A percentile compares a stretch with the other conserved stretches of the same genome.
phyloP scores from a whole-genome alignment of 2,329 filamentous ascomycete species.

The Aureobasidium sp. region DNA sequence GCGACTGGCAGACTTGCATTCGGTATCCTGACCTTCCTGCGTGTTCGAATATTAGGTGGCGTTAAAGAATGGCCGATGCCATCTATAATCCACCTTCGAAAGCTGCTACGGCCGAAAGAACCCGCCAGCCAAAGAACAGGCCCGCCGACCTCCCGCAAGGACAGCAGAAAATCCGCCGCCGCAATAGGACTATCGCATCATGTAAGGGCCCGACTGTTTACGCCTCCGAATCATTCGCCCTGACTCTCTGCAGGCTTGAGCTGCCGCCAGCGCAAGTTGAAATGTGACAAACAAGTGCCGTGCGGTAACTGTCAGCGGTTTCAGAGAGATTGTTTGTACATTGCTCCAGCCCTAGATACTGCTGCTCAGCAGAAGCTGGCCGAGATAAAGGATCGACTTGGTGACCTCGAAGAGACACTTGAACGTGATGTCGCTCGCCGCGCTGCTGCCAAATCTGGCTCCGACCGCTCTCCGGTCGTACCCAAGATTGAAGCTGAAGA shows the following conservation, averaged over 20 bases:
- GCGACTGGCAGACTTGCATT: background rate
- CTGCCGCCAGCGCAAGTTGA: conserved; percentile 68
- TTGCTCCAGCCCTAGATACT: conserved; percentile 61
- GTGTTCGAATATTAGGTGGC: background rate
- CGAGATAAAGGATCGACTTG: conserved; percentile 73
- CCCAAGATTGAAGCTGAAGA: conserved; percentile 44
- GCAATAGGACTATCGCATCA: conserved; percentile 15
- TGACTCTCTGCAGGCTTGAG: conserved; percentile 43
- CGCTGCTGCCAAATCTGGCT: conserved; percentile 17
- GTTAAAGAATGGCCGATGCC: conserved; percentile 12
- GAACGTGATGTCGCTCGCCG: conserved; percentile 58
- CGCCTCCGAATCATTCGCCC: conserved; percentile 5
- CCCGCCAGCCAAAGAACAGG: conserved; percentile 12
- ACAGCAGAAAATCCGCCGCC: conserved; percentile 17
- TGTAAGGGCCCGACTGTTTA: conserved; percentile 6
- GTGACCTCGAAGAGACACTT: conserved; percentile 60
- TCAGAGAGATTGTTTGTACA: conserved; percentile 52
- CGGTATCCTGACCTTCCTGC: background rate
- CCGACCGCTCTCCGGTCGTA: conserved; percentile 1
- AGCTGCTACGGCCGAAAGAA: conserved; percentile 12
- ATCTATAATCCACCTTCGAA: conserved; percentile 3
- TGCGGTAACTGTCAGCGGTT: conserved; percentile 59
- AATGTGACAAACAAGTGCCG: conserved; percentile 67
- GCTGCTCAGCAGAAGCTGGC: conserved; percentile 62
- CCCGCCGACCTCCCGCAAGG: conserved; percentile 10